phyloP scores from a whole-genome alignment of 1,284 basidiomycete species.

The Boletus smithii region DNA sequence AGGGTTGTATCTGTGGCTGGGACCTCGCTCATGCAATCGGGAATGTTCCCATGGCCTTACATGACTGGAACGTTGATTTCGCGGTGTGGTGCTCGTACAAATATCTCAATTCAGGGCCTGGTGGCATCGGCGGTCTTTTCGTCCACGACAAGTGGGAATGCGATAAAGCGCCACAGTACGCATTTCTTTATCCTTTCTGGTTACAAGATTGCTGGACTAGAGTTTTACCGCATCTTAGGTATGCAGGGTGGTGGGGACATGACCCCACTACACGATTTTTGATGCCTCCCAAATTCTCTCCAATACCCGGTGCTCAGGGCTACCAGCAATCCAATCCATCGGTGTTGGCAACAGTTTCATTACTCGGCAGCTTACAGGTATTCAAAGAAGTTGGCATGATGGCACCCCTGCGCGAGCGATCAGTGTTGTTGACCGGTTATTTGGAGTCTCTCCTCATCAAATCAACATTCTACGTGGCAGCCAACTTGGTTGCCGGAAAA shows the following conservation, averaged over 20 bases:
- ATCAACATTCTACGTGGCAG: constrained; percentile 61
- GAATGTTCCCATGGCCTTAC: constrained; percentile 86
- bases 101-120: constrained; percentile 95
- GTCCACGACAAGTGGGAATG: constrained; percentile 81
- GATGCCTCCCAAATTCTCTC: constrained; percentile 83
- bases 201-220: constrained; percentile 11
- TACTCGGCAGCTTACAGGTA: constrained; percentile 79
- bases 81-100: constrained; percentile 99
- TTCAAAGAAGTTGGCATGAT: constrained; percentile 80
- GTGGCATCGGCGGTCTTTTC: constrained; percentile 91
- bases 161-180: constrained; percentile 56
- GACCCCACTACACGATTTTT: constrained; percentile 83
- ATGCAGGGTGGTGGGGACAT: constrained; percentile 98
- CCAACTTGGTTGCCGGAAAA: constrained; percentile 37
- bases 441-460: constrained; percentile 64
- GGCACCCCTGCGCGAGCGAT: constrained; percentile 63
- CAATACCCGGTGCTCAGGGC: constrained; percentile 87
- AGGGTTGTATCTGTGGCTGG: constrained; percentile 93
- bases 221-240: constrained; percentile 43
- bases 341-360: constrained; percentile 73
- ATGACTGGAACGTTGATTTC: constrained; percentile 95
- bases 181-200: constrained; percentile 16
- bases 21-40: constrained; percentile 96
- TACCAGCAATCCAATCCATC: constrained; percentile 96
- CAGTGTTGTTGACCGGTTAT: constrained; percentile 64